These are phyloP conservation scores for Fusarium ramigenum DNA, from an alignment of 2,329 filamentous ascomycete genomes.

Conservation along the genomic window DNA sequence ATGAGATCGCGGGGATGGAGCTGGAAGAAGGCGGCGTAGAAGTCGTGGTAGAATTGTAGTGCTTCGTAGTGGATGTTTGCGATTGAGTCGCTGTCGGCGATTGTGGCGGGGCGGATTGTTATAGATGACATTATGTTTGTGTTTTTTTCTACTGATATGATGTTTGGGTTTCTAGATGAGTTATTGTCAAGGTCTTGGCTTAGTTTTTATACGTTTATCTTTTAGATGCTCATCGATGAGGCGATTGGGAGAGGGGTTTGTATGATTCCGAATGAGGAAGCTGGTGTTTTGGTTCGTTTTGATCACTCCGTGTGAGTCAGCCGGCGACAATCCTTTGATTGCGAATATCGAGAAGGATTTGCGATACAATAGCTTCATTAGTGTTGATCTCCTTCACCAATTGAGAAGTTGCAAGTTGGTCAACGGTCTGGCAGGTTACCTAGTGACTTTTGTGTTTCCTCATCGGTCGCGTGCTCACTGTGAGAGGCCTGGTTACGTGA, in stretches of 20 bases:
- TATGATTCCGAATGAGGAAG: conserved; percentile 30
- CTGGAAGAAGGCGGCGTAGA: conserved; percentile 37
- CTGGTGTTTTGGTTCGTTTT: conserved; percentile 11
- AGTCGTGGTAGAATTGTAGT: conserved; percentile 29
- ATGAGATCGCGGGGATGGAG: conserved; percentile 29
- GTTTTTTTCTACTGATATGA: not conserved
- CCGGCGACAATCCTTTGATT: conserved; percentile 2
- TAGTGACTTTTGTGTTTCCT: not conserved
- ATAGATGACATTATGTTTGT: conserved; percentile 13
- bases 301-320: conserved; percentile 20
- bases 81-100: conserved; percentile 29
- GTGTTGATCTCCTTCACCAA: not conserved
- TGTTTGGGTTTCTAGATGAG: too few relatives aligned
- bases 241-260: not conserved
- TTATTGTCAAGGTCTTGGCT: not conserved
- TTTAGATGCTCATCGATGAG: not conserved
- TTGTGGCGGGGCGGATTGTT: conserved; percentile 30
- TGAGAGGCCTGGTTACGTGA: too few relatives aligned
- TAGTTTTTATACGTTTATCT: conserved; percentile 1
- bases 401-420: not conserved
- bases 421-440: not conserved
- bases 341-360: not conserved
- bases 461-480: not conserved
- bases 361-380: not conserved
- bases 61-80: conserved; percentile 31